These are phyloP conservation scores for Avicennia marina DNA, from an alignment of 257 asterid genomes.

Conservation along the genomic window DNA sequence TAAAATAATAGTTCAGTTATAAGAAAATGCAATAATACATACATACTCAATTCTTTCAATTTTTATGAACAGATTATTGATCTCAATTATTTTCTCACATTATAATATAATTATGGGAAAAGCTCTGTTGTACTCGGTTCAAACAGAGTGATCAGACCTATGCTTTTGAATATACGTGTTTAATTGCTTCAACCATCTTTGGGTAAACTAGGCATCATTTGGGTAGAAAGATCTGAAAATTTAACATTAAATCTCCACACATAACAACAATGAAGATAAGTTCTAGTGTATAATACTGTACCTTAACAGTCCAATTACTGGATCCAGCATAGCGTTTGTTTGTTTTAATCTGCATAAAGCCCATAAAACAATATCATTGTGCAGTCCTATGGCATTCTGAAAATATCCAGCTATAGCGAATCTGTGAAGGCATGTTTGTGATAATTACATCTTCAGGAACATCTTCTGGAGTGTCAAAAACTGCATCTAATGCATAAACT, in stretches of 20 bases:
- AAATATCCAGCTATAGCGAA: neutral
- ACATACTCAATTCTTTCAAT: neutral
- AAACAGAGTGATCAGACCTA: neutral
- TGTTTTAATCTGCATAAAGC: constrained; percentile 56
- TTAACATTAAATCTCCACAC: too few relatives aligned
- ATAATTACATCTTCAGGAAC: constrained; percentile 82
- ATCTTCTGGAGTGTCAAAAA: constrained; percentile 65
- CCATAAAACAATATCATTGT: constrained; percentile 5
- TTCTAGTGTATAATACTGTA: too few relatives aligned
- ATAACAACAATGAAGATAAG: too few relatives aligned
- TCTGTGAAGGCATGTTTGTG: neutral
- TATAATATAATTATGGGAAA: neutral
- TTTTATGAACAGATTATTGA: neutral
- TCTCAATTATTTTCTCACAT: neutral
- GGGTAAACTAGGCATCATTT: neutral
- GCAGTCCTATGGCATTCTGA: constrained; percentile 1
- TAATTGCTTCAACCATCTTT: neutral
- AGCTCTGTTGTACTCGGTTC: neutral
- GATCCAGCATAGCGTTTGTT: constrained; percentile 88
- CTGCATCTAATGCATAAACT: constrained; percentile 83
- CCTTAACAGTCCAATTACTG: constrained; percentile 84
- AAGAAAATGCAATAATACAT: neutral
- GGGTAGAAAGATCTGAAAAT: too few relatives aligned
- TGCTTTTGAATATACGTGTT: neutral
- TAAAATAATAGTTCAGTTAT: neutral